Conservation (phyloP, 495 filamentous ascomycete species). For the Podospora pseudocomata region DNA sequence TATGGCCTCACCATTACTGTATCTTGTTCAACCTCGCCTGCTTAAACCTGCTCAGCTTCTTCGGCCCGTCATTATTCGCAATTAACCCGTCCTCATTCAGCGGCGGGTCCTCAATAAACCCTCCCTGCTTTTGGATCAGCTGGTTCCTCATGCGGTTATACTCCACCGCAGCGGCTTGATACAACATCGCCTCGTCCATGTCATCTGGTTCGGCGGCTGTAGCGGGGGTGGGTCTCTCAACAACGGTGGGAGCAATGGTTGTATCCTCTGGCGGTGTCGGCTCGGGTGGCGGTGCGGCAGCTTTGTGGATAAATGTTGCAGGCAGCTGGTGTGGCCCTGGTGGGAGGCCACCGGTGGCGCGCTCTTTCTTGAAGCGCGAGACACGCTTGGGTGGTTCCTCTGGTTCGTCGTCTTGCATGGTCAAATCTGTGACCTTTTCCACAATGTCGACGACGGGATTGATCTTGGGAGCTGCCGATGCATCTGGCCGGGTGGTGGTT, state of each 20-base stretch:
- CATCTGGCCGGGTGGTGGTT: not conserved
- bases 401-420: slow-evolving; percentile 28
- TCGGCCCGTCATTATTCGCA: slow-evolving; percentile 43
- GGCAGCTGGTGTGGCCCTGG: slow-evolving; percentile 35
- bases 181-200: slow-evolving; percentile 66
- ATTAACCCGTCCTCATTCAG: slow-evolving; percentile 59
- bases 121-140: slow-evolving; percentile 74
- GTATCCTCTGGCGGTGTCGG: slow-evolving; percentile 55
- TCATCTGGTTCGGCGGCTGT: slow-evolving; percentile 61
- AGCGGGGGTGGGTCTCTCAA: slow-evolving; percentile 54
- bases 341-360: slow-evolving; percentile 23
- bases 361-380: slow-evolving; percentile 48
- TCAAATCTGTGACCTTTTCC: slow-evolving; percentile 42
- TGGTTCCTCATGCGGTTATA: slow-evolving; percentile 75
- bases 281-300: slow-evolving; percentile 19
- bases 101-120: slow-evolving; percentile 61
- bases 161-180: slow-evolving; percentile 73
- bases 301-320: slow-evolving; percentile 19
- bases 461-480: slow-evolving; percentile 32
- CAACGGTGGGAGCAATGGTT: slow-evolving; percentile 54
- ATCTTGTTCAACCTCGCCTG: slow-evolving; percentile 66
- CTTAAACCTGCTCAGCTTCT: slow-evolving; percentile 82
- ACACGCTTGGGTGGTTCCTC: slow-evolving; percentile 36
- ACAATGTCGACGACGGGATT: slow-evolving; percentile 51
- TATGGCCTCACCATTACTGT: slow-evolving; percentile 17